Percentiles rank a stretch among this genome's conserved stretches.
Evolutionary conservation across 2,329 filamentous ascomycete species (phyloP).

Genomic region (Talaromyces albobiverticillius): DNA sequence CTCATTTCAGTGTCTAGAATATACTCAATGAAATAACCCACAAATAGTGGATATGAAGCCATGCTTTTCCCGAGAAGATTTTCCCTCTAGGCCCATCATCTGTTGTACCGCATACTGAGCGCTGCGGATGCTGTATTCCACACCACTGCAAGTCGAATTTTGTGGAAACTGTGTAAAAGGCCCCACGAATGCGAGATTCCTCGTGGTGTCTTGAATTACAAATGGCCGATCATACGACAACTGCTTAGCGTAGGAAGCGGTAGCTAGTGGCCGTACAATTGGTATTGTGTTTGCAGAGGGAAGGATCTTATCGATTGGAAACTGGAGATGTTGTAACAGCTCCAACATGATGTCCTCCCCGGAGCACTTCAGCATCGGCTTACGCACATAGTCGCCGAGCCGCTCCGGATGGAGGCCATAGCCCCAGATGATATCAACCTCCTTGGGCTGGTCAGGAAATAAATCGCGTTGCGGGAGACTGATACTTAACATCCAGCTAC

Average conservation of each 20-base stretch:
- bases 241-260: slow-evolving; percentile 36
- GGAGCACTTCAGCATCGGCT: slow-evolving; percentile 41
- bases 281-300: slow-evolving; percentile 32
- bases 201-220: slow-evolving; percentile 35
- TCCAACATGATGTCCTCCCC: slow-evolving; percentile 42
- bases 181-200: slow-evolving; percentile 40
- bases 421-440: slow-evolving; percentile 37
- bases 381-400: slow-evolving; percentile 36
- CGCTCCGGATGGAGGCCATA: slow-evolving; percentile 35
- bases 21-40: too few species aligned
- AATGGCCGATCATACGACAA: slow-evolving; percentile 34
- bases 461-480: slow-evolving; percentile 42
- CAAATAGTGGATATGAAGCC: too few species aligned
- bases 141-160: slow-evolving; percentile 35
- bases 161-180: slow-evolving; percentile 41
- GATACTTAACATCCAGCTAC: slow-evolving; percentile 39
- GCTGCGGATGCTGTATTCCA: slow-evolving; percentile 37
- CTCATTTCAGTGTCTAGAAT: too few species aligned
- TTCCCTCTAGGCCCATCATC: slow-evolving; percentile 23
- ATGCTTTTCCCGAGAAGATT: slow-evolving; percentile 6
- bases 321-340: slow-evolving; percentile 36
- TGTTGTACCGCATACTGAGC: slow-evolving; percentile 37
- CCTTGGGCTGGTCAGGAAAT: slow-evolving; percentile 34
- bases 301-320: slow-evolving; percentile 29
- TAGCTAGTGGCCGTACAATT: slow-evolving; percentile 42